A percentile compares a stretch with the other conserved stretches of the same genome.
Conservation (phyloP, 371 early-diverging fungal genomes). For the Cokeromyces recurvatus region DNA sequence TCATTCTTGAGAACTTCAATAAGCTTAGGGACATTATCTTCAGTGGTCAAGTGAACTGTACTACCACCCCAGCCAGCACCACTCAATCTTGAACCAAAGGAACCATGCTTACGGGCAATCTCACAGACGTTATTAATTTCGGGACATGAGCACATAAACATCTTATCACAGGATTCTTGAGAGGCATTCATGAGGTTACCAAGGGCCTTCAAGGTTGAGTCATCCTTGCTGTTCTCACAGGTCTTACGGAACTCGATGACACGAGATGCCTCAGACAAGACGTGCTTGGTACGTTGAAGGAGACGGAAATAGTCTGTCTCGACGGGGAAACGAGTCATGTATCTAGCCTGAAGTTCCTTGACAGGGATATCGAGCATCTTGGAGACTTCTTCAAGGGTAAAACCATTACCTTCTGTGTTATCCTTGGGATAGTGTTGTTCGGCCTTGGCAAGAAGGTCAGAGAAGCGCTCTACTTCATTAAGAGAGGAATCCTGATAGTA, state of each 20-base stretch:
- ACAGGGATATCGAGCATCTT: conserved; percentile 48
- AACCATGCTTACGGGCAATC: conserved; percentile 70
- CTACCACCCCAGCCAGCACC: conserved; percentile 98
- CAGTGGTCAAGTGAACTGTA: conserved; percentile 79
- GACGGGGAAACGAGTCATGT: conserved; percentile 65
- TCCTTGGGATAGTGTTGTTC: conserved; percentile 20
- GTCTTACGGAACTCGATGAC: conserved; percentile 75
- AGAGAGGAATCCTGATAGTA: conserved; percentile 39
- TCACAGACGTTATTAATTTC: conserved; percentile 81
- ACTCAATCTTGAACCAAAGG: conserved; percentile 80
- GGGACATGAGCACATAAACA: conserved; percentile 85
- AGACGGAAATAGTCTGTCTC: conserved; percentile 73
- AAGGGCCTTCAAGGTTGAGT: conserved; percentile 37
- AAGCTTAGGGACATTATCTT: conserved; percentile 57
- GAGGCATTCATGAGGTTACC: conserved; percentile 90
- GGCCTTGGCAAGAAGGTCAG: conserved; percentile 19
- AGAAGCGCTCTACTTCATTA: conserved; percentile 37
- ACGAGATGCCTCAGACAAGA: conserved; percentile 77
- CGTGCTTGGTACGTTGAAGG: conserved; percentile 78
- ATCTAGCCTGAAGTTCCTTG: conserved; percentile 52
- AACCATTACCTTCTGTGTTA: conserved; percentile 43
- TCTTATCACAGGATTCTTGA: conserved; percentile 75
- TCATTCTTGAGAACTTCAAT: conserved; percentile 61
- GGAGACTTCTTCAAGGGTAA: conserved; percentile 63
- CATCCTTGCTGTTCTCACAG: conserved; percentile 47